phyloP scores from a whole-genome alignment of 2,329 filamentous ascomycete species.

The Penicillium fuscoglaucum region DNA sequence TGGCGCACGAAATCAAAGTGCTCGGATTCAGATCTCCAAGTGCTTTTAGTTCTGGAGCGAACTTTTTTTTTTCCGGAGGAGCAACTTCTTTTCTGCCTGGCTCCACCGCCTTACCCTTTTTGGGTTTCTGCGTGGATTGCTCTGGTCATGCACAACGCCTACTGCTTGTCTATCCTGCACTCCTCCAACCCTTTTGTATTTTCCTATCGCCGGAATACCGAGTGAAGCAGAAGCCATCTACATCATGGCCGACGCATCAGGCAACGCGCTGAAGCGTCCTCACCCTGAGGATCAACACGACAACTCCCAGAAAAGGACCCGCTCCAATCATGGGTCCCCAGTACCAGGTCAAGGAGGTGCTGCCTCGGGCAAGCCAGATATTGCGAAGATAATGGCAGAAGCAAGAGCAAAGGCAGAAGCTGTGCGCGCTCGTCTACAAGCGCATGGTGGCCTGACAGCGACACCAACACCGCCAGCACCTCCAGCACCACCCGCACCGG shows the following conservation, averaged over 20 bases:
- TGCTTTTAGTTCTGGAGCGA: slow-evolving; percentile 33
- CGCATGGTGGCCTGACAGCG: slow-evolving; percentile 35
- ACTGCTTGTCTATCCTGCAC: neutral
- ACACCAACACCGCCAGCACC: slow-evolving; percentile 22
- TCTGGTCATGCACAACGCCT: neutral
- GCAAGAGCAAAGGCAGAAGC: slow-evolving; percentile 52
- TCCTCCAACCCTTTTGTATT: neutral
- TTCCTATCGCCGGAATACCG: neutral
- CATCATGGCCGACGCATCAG: slow-evolving; percentile 45
- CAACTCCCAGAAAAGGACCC: slow-evolving; percentile 49
- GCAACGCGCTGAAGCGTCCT: slow-evolving; percentile 50
- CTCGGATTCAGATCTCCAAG: slow-evolving; percentile 28
- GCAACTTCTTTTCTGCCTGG: slow-evolving; percentile 38
- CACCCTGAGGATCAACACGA: slow-evolving; percentile 49
- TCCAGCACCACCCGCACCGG: slow-evolving; percentile 26
- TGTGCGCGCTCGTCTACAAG: slow-evolving; percentile 49
- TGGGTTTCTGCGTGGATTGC: slow-evolving; percentile 14
- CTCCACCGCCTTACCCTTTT: slow-evolving; percentile 32
- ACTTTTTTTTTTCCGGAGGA: slow-evolving; percentile 32
- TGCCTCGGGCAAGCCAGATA: slow-evolving; percentile 43
- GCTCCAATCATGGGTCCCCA: slow-evolving; percentile 53
- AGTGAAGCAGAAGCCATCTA: slow-evolving; percentile 13
- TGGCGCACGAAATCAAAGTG: slow-evolving; percentile 33
- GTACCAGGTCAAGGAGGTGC: slow-evolving; percentile 40
- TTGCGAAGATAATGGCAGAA: slow-evolving; percentile 50